These are phyloP conservation scores for Mortierella sp. DNA, from an alignment of 371 early-diverging fungal species.

Conservation along the genomic window DNA sequence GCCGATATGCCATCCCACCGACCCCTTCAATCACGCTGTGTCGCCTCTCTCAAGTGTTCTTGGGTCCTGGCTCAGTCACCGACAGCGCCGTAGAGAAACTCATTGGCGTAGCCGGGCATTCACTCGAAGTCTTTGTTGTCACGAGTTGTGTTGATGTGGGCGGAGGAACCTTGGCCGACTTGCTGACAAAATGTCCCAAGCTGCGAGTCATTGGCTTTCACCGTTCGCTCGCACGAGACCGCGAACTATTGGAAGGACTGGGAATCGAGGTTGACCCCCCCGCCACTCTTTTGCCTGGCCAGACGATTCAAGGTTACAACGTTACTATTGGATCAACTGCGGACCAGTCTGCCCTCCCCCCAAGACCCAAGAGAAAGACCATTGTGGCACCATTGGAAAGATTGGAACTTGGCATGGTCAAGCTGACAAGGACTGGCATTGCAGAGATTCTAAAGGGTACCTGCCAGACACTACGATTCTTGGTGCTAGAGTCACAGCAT, in stretches of 20 bases:
- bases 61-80: slow-evolving; percentile 48
- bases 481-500: slow-evolving; percentile 50
- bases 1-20: not conserved
- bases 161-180: slow-evolving; percentile 30
- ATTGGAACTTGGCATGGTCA: slow-evolving; percentile 39
- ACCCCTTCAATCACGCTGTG: slow-evolving; percentile 6
- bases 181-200: slow-evolving; percentile 40
- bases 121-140: slow-evolving; percentile 33
- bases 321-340: not conserved
- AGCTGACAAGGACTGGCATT: slow-evolving; percentile 28
- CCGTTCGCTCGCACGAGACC: slow-evolving; percentile 30
- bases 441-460: slow-evolving; percentile 37
- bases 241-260: slow-evolving; percentile 36
- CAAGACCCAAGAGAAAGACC: slow-evolving; percentile 3
- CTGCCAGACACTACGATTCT: slow-evolving; percentile 31
- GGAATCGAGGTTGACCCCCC: slow-evolving; percentile 15
- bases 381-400: slow-evolving; percentile 47
- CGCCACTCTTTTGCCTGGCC: not conserved
- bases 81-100: slow-evolving; percentile 44
- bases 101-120: slow-evolving; percentile 27
- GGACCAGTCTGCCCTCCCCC: not conserved
- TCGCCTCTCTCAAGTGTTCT: slow-evolving; percentile 43
- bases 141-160: slow-evolving; percentile 49
- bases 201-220: slow-evolving; percentile 35
- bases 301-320: not conserved